Base-by-base conservation (phyloP, 75 land plant genomes). In the Larix kaempferi region DNA sequence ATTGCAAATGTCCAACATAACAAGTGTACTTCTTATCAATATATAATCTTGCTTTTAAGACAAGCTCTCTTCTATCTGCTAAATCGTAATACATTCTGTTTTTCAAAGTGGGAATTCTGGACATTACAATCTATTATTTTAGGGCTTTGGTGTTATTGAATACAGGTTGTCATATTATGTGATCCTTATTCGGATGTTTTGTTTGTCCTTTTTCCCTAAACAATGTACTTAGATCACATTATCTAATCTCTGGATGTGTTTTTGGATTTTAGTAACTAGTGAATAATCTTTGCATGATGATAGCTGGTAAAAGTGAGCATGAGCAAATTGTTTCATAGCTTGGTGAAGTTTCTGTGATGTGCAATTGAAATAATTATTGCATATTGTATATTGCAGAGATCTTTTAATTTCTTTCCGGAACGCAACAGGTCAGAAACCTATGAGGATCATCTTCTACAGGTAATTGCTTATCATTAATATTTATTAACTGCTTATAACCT, bases 391-490 rank as follows among this genome's bases (percentile, higher is more conserved):
- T 76, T 79, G 2, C 79, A 96, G 99, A 88, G 99, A 96, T 71
- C 91, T 94, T 7, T 88, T 96, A 27, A 88, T 91, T 57, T 96
- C 99, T n/a, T 96, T 92, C 78, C 85, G 88, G 13, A 84, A 87
- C 77, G 91, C 98, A 62, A 92, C 98, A 76, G 91, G 92, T 2
- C 91, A 87, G 67, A 94, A 96, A 58, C 99, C 99, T 23, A 78
- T 84, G 76, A 87, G 98, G 22, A 96, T 96, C 37, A 96, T 96
- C 67, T 96, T 96, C 60, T 96, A 96, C 82, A 88, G 98, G 98
- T 90, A 78, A 35, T 17, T 66, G 65, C 12, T 63, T 29, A 29
- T 29, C 33, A 29, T 29, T 49, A 5, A 33, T 29, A 29, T 35
- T 66, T 35, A 17, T 65, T 65, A 27, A 49, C 12, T 49, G 54